Evolutionary conservation across 2,329 filamentous ascomycete genomes (phyloP).

Genomic region (Clarireedia paspali): DNA sequence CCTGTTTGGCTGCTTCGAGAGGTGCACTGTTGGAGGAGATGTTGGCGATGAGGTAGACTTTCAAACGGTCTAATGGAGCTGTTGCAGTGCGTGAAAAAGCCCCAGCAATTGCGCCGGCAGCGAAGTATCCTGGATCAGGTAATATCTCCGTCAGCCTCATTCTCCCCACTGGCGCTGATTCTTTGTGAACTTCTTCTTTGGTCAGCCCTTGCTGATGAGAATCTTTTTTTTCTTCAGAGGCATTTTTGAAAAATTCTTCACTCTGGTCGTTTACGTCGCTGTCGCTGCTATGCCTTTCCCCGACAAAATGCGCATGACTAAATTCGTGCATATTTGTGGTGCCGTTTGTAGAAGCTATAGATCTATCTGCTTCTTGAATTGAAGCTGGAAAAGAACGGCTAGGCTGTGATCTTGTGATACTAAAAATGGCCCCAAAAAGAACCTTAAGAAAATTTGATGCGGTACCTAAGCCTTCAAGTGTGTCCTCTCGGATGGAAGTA

Average conservation of each 20-base stretch:
- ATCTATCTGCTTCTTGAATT: conserved; percentile 1
- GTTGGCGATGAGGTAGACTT: conserved; percentile 95
- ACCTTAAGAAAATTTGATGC: conserved; percentile 59
- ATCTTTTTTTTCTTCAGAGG: background rate
- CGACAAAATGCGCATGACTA: conserved; percentile 12
- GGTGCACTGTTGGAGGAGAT: conserved; percentile 55
- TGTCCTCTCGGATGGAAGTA: conserved; percentile 84
- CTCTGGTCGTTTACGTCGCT: background rate
- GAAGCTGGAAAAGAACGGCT: conserved; percentile 13
- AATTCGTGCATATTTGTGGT: conserved; percentile 13
- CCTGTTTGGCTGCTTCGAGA: conserved; percentile 60
- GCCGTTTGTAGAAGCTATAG: background rate
- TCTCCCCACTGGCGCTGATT: conserved; percentile 15
- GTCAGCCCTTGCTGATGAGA: conserved; percentile 9
- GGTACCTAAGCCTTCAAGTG: conserved; percentile 91
- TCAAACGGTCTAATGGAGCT: conserved; percentile 90
- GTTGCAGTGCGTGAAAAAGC: conserved; percentile 93
- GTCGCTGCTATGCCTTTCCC: conserved; percentile 7
- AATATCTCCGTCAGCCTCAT: conserved; percentile 35
- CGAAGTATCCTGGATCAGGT: conserved; percentile 87
- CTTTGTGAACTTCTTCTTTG: conserved; percentile 13
- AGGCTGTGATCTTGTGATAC: conserved; percentile 45
- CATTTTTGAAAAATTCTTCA: conserved; percentile 1
- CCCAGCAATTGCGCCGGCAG: conserved; percentile 90
- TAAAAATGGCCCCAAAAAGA: conserved; percentile 69